These are phyloP conservation scores for Fomitopsis schrenkii DNA, from an alignment of 1,284 basidiomycete genomes.

Conservation along the genomic window DNA sequence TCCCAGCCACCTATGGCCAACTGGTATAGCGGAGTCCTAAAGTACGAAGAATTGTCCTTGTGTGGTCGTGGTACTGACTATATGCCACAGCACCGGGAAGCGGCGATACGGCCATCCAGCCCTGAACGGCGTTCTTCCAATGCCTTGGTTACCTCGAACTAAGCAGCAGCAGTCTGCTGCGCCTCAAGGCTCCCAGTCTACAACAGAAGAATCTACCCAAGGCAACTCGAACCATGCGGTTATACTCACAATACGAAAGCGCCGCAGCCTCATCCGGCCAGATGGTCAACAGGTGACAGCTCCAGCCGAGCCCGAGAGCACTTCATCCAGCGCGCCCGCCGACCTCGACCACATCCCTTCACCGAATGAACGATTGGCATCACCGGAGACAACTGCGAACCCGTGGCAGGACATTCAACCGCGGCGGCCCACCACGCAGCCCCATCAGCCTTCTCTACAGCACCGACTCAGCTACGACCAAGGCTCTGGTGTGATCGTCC, in stretches of 20 bases:
- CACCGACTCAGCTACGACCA: conserved; percentile 76
- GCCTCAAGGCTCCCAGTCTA: conserved; percentile 12
- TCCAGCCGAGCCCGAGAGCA: not conserved
- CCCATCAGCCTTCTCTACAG: conserved; percentile 12
- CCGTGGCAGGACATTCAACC: conserved; percentile 51
- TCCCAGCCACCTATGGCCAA: conserved; percentile 94
- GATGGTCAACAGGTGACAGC: conserved; percentile 27
- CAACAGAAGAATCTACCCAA: conserved; percentile 22
- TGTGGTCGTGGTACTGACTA: not conserved
- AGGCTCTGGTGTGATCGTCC: conserved; percentile 78
- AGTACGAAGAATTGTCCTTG: conserved; percentile 44
- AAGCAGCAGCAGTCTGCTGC: conserved; percentile 31
- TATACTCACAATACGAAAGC: conserved; percentile 70
- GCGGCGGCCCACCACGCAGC: conserved; percentile 18
- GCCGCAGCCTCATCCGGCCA: conserved; percentile 40
- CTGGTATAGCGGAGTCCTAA: conserved; percentile 87
- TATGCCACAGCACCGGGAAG: conserved; percentile 67
- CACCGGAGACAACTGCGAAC: conserved; percentile 7
- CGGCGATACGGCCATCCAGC: conserved; percentile 90
- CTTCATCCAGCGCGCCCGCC: not conserved
- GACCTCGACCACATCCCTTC: conserved; percentile 1
- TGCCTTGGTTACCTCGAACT: conserved; percentile 88
- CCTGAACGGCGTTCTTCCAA: conserved; percentile 80
- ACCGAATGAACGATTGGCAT: not conserved
- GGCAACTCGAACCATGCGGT: conserved; percentile 56